These are phyloP conservation scores for Fusarium miscanthi DNA, from an alignment of 2,329 filamentous ascomycete species.

Conservation along the genomic window DNA sequence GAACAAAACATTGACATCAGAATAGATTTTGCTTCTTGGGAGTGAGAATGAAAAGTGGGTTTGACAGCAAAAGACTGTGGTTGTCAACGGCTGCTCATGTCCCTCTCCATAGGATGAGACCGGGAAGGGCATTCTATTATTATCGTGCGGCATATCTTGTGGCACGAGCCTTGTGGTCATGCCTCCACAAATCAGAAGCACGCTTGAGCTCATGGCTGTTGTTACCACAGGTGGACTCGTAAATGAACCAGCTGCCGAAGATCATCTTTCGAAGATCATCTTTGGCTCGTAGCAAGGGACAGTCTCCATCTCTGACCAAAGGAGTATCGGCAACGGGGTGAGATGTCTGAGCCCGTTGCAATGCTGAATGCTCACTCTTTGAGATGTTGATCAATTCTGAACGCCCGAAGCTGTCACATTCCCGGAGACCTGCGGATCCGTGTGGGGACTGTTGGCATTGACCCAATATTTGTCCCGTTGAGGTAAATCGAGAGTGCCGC, in stretches of 20 bases:
- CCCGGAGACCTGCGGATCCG: conserved; percentile 32
- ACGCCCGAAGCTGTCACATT: conserved; percentile 24
- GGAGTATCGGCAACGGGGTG: conserved; percentile 9
- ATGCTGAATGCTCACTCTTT: conserved; percentile 28
- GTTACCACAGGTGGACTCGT: conserved; percentile 7
- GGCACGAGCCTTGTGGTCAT: conserved; percentile 21
- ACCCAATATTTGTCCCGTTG: conserved; percentile 20
- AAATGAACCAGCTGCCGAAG: background rate
- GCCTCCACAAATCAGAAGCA: conserved; percentile 23
- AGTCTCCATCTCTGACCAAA: background rate
- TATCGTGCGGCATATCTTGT: conserved; percentile 33
- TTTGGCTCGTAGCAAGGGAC: conserved; percentile 1
- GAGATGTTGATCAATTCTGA: conserved; percentile 36
- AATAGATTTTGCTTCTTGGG: background rate
- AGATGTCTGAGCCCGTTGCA: conserved; percentile 30
- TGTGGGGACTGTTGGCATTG: conserved; percentile 31
- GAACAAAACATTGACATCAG: background rate
- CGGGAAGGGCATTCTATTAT: conserved; percentile 36
- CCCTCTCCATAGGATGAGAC: conserved; percentile 3
- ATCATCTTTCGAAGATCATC: background rate
- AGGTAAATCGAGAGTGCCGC: conserved; percentile 30
- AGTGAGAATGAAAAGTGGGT: background rate
- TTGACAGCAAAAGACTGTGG: conserved; percentile 2
- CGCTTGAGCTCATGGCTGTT: conserved; percentile 5
- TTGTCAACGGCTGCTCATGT: conserved; percentile 1